A percentile compares a stretch with the other conserved stretches of the same genome.
These are phyloP conservation scores for Plasmodium sp. DNA, from an alignment of 169 alveolate species.

Conservation along the genomic window DNA sequence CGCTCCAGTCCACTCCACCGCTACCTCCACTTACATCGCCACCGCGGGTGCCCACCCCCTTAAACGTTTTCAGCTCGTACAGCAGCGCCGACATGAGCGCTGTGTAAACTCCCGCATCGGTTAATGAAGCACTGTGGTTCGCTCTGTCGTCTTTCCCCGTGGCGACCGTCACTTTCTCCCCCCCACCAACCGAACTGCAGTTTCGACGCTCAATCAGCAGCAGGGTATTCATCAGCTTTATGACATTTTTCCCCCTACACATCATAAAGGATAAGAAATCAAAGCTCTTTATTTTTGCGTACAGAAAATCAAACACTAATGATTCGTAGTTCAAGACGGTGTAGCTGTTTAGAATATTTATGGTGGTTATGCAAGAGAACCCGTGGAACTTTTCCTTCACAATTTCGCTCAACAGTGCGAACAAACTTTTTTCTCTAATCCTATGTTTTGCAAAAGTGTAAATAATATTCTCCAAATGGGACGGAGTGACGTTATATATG, in stretches of 20 bases:
- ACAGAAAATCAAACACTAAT: constrained; percentile 42
- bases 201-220: constrained; percentile 29
- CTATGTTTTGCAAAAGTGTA: constrained; percentile 65
- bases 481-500: constrained; percentile 62
- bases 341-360: constrained; percentile 65
- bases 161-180: not conserved
- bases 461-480: constrained; percentile 73
- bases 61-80: constrained; percentile 57
- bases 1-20: not conserved
- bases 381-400: constrained; percentile 68
- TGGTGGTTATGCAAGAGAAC: constrained; percentile 53
- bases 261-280: constrained; percentile 56
- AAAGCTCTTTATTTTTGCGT: constrained; percentile 59
- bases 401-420: constrained; percentile 48
- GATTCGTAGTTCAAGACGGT: constrained; percentile 45
- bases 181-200: not conserved
- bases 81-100: constrained; percentile 31
- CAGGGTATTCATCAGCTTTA: constrained; percentile 54
- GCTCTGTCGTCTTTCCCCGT: not conserved
- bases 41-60: not conserved
- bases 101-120: constrained; percentile 17
- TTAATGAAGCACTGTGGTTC: not conserved
- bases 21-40: not conserved
- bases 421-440: constrained; percentile 19
- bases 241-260: constrained; percentile 67